Conservation (phyloP, 2,329 filamentous ascomycete genomes). For the Botrytis fabae region DNA sequence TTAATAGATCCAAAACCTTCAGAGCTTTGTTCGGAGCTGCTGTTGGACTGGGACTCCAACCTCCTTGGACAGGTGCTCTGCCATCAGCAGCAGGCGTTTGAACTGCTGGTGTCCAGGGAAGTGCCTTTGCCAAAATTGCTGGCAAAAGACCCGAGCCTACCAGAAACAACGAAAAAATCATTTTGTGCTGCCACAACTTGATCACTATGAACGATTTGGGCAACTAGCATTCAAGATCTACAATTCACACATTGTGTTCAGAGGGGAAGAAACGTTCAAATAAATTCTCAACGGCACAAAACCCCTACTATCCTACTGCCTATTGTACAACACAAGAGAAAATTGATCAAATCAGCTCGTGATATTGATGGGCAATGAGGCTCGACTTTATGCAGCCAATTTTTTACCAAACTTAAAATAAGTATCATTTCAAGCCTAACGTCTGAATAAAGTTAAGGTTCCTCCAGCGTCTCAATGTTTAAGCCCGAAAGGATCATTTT, state of each 20-base stretch:
- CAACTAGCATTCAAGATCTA: not conserved
- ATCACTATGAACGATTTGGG: not conserved
- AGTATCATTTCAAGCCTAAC: not conserved
- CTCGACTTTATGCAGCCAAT: not conserved
- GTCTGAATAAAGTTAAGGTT: conserved; percentile 8
- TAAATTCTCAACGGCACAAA: not conserved
- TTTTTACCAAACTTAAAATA: not conserved
- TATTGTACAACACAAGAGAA: not conserved
- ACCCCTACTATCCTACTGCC: not conserved
- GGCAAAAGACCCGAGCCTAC: not conserved
- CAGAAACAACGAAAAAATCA: not conserved
- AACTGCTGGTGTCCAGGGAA: not conserved
- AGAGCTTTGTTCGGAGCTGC: not conserved
- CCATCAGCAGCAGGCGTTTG: not conserved
- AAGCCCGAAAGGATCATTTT: not conserved
- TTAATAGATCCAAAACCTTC: not conserved
- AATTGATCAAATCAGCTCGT: conserved; percentile 2
- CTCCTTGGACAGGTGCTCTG: not conserved
- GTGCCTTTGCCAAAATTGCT: not conserved
- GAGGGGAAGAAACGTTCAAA: not conserved
- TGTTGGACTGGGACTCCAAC: not conserved
- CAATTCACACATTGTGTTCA: not conserved
- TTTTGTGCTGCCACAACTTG: not conserved
- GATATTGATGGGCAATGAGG: not conserved
- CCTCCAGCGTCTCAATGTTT: not conserved